These are phyloP conservation scores for Tylopilus subfusipes DNA, from an alignment of 768 basidiomycete genomes.

Conservation along the genomic window DNA sequence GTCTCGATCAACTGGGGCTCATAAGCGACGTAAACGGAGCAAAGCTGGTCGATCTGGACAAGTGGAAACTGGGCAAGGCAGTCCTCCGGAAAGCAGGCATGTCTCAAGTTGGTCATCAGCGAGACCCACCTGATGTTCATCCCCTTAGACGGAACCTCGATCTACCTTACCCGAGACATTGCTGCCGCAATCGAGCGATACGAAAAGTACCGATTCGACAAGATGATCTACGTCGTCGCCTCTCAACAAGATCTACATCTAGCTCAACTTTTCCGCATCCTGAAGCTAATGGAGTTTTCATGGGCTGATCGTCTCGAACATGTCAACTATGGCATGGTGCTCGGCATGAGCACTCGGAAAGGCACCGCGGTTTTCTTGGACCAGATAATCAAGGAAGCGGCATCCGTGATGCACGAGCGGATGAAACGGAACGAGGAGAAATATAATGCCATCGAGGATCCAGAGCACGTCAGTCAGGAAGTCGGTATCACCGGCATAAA, in stretches of 20 bases:
- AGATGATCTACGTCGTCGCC: conserved; percentile 92
- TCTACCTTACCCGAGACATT: conserved; percentile 94
- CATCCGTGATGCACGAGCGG: conserved; percentile 90
- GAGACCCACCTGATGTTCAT: conserved; percentile 11
- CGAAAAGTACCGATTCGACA: conserved; percentile 86
- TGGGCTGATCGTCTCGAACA: conserved; percentile 85
- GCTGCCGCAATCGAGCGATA: conserved; percentile 90
- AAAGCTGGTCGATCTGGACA: conserved; percentile 80
- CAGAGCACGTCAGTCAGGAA: conserved; percentile 71
- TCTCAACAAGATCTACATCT: conserved; percentile 86
- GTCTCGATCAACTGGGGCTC: conserved; percentile 67
- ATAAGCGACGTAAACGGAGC: conserved; percentile 78
- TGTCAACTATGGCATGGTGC: conserved; percentile 88
- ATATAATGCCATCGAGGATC: conserved; percentile 84
- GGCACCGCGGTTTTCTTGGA: conserved; percentile 95
- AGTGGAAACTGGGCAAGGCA: conserved; percentile 89
- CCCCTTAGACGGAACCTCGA: conserved; percentile 75
- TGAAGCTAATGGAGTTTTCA: conserved; percentile 83
- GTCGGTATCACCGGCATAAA: conserved; percentile 95
- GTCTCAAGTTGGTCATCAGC: conserved; percentile 5
- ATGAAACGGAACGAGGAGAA: conserved; percentile 95
- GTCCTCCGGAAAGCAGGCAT: conserved; percentile 82
- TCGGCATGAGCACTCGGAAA: conserved; percentile 92
- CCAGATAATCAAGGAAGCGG: conserved; percentile 87
- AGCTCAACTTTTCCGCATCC: conserved; percentile 90